phyloP scores from a whole-genome alignment of 2,329 filamentous ascomycete genomes.

The Macroventuria anomochaeta region DNA sequence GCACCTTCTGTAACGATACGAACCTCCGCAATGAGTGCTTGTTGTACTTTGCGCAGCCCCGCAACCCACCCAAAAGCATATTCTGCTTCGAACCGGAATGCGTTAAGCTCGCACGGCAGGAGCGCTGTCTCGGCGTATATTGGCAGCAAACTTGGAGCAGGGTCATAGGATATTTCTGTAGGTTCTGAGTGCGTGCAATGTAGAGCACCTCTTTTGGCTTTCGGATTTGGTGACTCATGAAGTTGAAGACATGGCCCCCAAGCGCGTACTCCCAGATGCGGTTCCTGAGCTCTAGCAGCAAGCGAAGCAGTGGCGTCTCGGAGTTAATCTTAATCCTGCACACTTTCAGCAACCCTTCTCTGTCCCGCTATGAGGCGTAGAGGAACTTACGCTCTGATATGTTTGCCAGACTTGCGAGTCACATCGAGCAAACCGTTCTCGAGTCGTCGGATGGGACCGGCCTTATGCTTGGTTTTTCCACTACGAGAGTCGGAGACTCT shows the following conservation, averaged over 20 bases:
- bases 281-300: constrained; percentile 14
- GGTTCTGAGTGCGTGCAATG: not conserved
- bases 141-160: constrained; percentile 13
- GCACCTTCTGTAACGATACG: not conserved
- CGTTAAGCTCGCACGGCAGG: not conserved
- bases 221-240: not conserved
- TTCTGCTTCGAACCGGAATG: not conserved
- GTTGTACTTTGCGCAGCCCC: not conserved
- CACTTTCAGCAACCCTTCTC: not conserved
- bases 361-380: not conserved
- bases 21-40: not conserved
- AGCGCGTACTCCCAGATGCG: constrained; percentile 9
- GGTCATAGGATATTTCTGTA: not conserved
- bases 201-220: not conserved
- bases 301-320: constrained; percentile 7
- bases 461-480: not conserved
- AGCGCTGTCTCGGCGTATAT: constrained; percentile 18
- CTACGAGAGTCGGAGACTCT: not conserved
- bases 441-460: not conserved
- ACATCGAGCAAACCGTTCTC: constrained; percentile 12
- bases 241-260: not conserved
- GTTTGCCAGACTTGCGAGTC: not conserved
- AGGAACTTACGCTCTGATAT: not conserved
- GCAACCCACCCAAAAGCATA: not conserved
- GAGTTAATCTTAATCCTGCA: not conserved